Base-by-base conservation (phyloP, 331 rosid genomes). In the Quercus phellos region DNA sequence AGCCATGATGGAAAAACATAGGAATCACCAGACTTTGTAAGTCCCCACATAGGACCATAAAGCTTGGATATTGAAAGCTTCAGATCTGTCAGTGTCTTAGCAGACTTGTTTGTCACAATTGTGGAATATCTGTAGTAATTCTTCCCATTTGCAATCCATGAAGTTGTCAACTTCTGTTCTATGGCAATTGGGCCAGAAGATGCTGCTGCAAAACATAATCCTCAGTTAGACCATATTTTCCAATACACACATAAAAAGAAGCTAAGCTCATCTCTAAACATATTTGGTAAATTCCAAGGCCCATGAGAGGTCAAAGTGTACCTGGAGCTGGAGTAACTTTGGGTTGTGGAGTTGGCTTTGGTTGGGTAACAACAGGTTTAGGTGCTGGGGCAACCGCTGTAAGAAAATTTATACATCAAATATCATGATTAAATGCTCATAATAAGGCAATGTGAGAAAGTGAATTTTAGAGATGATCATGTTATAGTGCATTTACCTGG, bases 11-110 rank as follows among this genome's bases (percentile, higher is more conserved):
- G 99, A 81, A 91, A 92, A 43, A 85, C 87, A 80, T 91, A 95
- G 9, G 89, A 84, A 70, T 92, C 85, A 1, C 90, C 92, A 0
- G 85, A 77, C 80, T 90, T 91, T 21, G 89, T 82, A 77, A 95
- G 86, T 8, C 99, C 99, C 99, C 99, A 95, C 32, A 92, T 55
- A 75, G 99, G 98, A 70, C 99, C 99, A 16, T 88, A 92, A 18
- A 95, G 92, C 76, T 91, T 89, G 54, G 90, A 82, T 16, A 95
- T 80, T 16, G 90, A 86, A 68, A 95, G 91, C 34, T 83, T 86
- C 60, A 95, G 68, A 85, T 85, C 70, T 34, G 80, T 87, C 35
- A 95, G 80, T 51, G 79, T 86, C 89, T 90, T 88, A 68, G 84
- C 63, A 13, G 99, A 92, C 82, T 89, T 95, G 89, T 95, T 95